A percentile compares a stretch with the other conserved stretches of the same genome.
phyloP scores from a whole-genome alignment of 495 filamentous ascomycete species.

The Hypoxylon fragiforme region DNA sequence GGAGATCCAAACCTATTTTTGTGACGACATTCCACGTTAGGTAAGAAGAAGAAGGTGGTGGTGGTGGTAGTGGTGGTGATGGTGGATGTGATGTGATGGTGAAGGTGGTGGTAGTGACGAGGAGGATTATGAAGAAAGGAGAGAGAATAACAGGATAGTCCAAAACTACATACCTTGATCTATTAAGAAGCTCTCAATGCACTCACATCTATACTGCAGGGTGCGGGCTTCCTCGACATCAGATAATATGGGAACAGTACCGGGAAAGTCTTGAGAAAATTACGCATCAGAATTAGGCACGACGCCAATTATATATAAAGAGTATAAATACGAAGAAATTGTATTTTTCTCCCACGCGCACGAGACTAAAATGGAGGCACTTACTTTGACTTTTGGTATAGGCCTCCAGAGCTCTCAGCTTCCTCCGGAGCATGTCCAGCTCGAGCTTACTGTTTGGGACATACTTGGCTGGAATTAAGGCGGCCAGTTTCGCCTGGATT shows the following conservation, averaged over 20 bases:
- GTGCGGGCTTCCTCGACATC: constrained; percentile 54
- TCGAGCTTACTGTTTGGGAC: constrained; percentile 49
- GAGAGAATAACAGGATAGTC: constrained; percentile 1
- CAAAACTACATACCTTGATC: constrained; percentile 49
- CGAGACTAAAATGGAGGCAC: constrained; percentile 28
- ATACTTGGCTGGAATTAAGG: constrained; percentile 49
- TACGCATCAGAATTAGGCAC: constrained; percentile 38
- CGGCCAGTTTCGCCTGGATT: constrained; percentile 52
- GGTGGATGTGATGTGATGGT: too few relatives aligned
- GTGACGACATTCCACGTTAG: constrained; percentile 17
- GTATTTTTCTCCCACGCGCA: background rate
- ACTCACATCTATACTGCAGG: constrained; percentile 55
- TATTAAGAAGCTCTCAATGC: constrained; percentile 51
- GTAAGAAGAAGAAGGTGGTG: constrained; percentile 10
- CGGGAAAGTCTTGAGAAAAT: constrained; percentile 46
- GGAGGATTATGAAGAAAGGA: background rate
- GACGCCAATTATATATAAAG: too few relatives aligned
- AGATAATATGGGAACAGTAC: constrained; percentile 47
- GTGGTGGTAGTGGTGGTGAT: too few relatives aligned
- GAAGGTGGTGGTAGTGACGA: too few relatives aligned
- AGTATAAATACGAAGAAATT: background rate
- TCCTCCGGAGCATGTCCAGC: constrained; percentile 52
- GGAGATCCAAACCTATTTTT: constrained; percentile 48
- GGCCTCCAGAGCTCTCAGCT: constrained; percentile 47
- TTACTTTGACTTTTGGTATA: constrained; percentile 51